Evolutionary conservation across 2,329 filamentous ascomycete genomes (phyloP).

Genomic region (Apiospora hydei): DNA sequence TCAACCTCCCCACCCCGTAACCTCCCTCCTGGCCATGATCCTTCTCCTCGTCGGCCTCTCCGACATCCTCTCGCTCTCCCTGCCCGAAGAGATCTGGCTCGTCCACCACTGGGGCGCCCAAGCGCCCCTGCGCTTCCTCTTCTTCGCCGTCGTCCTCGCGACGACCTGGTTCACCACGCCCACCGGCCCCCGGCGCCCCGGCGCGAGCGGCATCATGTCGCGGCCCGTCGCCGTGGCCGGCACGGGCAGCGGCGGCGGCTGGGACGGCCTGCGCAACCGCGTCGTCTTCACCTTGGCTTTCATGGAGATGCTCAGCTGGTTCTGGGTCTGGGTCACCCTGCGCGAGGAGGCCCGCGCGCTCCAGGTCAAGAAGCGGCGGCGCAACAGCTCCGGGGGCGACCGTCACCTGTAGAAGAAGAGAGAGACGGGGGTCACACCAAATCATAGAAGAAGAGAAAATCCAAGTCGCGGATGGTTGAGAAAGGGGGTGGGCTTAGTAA

Average conservation of each 20-base stretch:
- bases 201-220: slow-evolving; percentile 37
- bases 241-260: slow-evolving; percentile 50
- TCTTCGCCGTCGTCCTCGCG: slow-evolving; percentile 60
- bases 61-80: slow-evolving; percentile 71
- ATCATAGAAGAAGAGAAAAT: background rate
- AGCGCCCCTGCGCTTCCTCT: slow-evolving; percentile 62
- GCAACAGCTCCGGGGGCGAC: slow-evolving; percentile 12
- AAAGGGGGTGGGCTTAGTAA: background rate
- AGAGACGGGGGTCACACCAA: too few species aligned
- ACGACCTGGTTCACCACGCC: slow-evolving; percentile 55
- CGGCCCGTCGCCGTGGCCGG: slow-evolving; percentile 47
- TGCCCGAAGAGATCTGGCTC: slow-evolving; percentile 70
- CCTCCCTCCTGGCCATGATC: slow-evolving; percentile 75
- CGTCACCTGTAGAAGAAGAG: background rate
- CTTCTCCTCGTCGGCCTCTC: slow-evolving; percentile 67
- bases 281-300: slow-evolving; percentile 87
- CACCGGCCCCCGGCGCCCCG: slow-evolving; percentile 49
- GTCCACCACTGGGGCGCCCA: slow-evolving; percentile 72
- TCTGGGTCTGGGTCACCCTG: slow-evolving; percentile 81
- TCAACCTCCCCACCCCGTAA: slow-evolving; percentile 73
- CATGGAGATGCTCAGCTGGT: slow-evolving; percentile 84
- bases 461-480: background rate
- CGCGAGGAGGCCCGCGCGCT: slow-evolving; percentile 62
- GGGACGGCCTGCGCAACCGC: slow-evolving; percentile 80
- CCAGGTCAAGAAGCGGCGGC: slow-evolving; percentile 13